Base-by-base conservation (phyloP, 805 yeast species). In the Candida chauliodis region DNA sequence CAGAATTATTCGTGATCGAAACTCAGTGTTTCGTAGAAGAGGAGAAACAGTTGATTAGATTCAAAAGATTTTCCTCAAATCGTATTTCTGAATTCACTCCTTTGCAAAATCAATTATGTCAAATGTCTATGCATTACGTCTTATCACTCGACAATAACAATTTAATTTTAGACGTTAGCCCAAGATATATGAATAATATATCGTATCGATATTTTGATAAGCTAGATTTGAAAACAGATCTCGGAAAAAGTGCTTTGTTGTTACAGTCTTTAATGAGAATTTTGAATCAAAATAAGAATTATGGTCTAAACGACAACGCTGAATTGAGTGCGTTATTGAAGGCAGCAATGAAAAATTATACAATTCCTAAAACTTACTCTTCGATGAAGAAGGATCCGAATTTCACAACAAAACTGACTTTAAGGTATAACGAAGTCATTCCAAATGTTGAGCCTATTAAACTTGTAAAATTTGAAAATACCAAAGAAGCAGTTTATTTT, bases 111-210 rank as follows among this genome's bases (percentile, higher is more conserved):
- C 53, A 50, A 20, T 48, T 53, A 37, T 59, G 58, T 35, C 45
- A 40, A 26, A 61, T 62, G 63, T 36, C 48, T 1, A 60, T 61
- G 65, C 57, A 51, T 26, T 58, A 55, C 33, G 64, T 60, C 1
- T 37, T 62, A 8, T 28, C 58, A 5, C 34, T 53, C 6, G 50
- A 49, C 23, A 19, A 40, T n/a, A 34, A 46, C 3, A 46, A 47
- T 18, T 36, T 45, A 6, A 38, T 58, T 2, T 13, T 56, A 9
- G 67, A 61, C 34, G 61, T 58, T 1, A 52, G 59, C 24, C 41
- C 65, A 2, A 40, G 68, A 30, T 62, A 62, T 35, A 60, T 60
- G 64, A 46, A 40, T 3, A 50, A 59, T 38, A 51, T 61, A 5
- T 38, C 57, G 6, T 59, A 60, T 37, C 35, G 68, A 15, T 59